phyloP scores from a whole-genome alignment of 106 monocot species.

The Dioscorea zingiberensis region DNA sequence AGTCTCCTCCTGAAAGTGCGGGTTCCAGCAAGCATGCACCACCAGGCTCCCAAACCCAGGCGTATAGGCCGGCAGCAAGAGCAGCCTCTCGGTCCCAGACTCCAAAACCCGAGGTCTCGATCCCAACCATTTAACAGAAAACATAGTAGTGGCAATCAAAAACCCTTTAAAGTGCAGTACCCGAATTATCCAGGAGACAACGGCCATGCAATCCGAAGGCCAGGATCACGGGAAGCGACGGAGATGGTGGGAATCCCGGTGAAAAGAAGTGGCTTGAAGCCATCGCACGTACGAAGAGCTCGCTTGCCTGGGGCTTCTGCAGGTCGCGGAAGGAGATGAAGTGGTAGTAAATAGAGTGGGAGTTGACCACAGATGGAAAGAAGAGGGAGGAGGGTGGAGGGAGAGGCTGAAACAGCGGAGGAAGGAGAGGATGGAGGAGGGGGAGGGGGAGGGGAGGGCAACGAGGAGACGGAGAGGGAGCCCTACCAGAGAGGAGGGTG shows the following conservation, averaged over 20 bases:
- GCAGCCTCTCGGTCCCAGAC: not conserved
- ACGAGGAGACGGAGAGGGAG: slow-evolving; percentile 3
- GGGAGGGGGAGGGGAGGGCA: not conserved
- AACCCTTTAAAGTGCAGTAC: slow-evolving; percentile 29
- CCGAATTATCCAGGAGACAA: not conserved
- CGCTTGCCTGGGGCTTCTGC: not conserved
- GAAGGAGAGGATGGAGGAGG: slow-evolving; percentile 10
- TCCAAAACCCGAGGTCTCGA: slow-evolving; percentile 29
- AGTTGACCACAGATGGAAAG: slow-evolving; percentile 65
- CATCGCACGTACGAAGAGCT: slow-evolving; percentile 22
- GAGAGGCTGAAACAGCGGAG: slow-evolving; percentile 3
- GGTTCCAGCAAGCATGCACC: slow-evolving; percentile 67
- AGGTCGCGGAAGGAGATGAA: slow-evolving; percentile 9
- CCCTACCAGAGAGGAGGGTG: slow-evolving; percentile 6
- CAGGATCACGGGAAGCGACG: not conserved
- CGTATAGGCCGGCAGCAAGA: slow-evolving; percentile 37
- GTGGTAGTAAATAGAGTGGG: slow-evolving; percentile 32
- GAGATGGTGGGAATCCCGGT: slow-evolving; percentile 46
- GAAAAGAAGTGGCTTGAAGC: slow-evolving; percentile 40
- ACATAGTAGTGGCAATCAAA: slow-evolving; percentile 56
- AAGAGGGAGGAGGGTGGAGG: slow-evolving; percentile 41
- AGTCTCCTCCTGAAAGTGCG: slow-evolving; percentile 42
- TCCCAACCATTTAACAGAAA: slow-evolving; percentile 75
- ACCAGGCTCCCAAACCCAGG: slow-evolving; percentile 47
- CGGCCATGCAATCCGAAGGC: not conserved